Base-by-base conservation (phyloP, 306 rosid species). In the Delonix regia region DNA sequence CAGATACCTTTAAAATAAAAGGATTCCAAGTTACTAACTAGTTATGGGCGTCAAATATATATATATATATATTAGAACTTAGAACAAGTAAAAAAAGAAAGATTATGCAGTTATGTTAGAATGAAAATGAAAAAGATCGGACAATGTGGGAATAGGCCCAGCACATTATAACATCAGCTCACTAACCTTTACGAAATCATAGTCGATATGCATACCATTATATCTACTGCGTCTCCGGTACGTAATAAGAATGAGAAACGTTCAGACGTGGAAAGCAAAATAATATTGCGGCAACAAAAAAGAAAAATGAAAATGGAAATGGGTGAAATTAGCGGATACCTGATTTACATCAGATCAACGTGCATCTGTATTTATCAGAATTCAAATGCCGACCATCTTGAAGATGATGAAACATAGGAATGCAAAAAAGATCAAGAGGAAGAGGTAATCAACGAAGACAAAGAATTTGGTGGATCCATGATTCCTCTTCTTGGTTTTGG, bases 371-470 rank as follows among this genome's bases (percentile, higher is more conserved):
- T 42, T 38, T 73, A 36, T 16, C 65, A 71, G 75, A 65, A 68
- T 67, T 94, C 88, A 82, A 77, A 88, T 7, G 74, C 78, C 83
- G 21, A 87, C 4, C 41, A 90, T 72, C 83, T 89, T 87, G 87
- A 79, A 83, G 75, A 90, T 56, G 81, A 94, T 86, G 90, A 82
- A 89, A 81, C 59, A 75, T 60, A 88, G 89, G 82, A 94, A 81
- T 16, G 53, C 89, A 13, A 94, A 61, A 73, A 90, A 92, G 44
- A 89, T 53, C 3, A 84, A 73, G 53, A 94, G 85, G 83, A 89
- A 94, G 41, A 94, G 86, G 81, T 94, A 89, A 80, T 92, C 97
- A 7, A 92, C 87, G 66, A 91, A 80, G 45, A 92, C 90, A 56
- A 94, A 94, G 83, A 94, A 82, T 42, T 61, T 30, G 47, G 86